Percentiles rank a stretch among this genome's conserved stretches.
Conservation (phyloP, 768 basidiomycete species). For the Suillus ampliporus region DNA sequence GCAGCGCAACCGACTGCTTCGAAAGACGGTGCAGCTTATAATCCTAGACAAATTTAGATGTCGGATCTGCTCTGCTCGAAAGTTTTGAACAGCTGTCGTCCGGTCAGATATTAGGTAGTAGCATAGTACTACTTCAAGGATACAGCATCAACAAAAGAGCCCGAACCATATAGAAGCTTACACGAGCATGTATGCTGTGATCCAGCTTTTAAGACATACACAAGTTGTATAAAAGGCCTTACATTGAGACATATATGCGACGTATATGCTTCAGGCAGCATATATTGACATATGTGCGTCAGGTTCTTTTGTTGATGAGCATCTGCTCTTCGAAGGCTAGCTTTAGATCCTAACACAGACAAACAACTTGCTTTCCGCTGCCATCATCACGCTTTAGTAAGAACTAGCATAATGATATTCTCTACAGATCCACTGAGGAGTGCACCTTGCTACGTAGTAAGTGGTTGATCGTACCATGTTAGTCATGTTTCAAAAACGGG, state of each 20-base stretch:
- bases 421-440: neutral
- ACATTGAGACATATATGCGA: no score
- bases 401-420: neutral
- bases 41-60: conserved; percentile 43
- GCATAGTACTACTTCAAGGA: no score
- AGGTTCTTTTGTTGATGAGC: no score
- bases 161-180: no score
- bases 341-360: conserved; percentile 5
- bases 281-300: no score
- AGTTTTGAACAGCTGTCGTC: conserved; percentile 15
- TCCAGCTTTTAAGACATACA: no score
- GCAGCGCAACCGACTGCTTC: conserved; percentile 63
- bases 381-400: neutral
- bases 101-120: no score
- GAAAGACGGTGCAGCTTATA: conserved; percentile 61
- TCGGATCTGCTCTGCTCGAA: conserved; percentile 20
- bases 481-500: neutral
- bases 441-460: neutral
- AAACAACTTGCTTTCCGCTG: neutral
- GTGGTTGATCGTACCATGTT: neutral
- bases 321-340: neutral
- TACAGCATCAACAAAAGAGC: no score
- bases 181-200: no score
- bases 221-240: no score
- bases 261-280: no score